Percentiles rank a stretch among this genome's conserved stretches.
These are phyloP conservation scores for Brassica cretica DNA, from an alignment of 345 rosid genomes.

Conservation along the genomic window DNA sequence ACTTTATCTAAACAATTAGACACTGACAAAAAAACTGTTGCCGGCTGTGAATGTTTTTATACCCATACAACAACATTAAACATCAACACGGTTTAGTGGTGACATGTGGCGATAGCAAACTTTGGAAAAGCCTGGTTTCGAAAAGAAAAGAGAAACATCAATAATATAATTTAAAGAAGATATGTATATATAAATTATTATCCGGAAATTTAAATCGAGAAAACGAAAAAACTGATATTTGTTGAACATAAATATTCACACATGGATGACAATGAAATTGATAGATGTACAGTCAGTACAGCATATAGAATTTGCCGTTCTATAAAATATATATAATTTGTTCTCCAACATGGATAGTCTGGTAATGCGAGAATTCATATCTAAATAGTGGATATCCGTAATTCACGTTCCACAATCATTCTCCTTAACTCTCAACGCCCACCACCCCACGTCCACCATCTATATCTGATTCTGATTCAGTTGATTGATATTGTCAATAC, in stretches of 20 bases:
- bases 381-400: background rate
- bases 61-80: background rate
- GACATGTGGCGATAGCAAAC: conserved; percentile 36
- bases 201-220: background rate
- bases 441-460: background rate
- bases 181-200: background rate
- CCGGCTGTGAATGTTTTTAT: too few species aligned
- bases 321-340: background rate
- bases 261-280: background rate
- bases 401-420: background rate
- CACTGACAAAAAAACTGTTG: background rate
- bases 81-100: conserved; percentile 26
- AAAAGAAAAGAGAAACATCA: background rate
- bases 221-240: background rate
- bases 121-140: conserved; percentile 37
- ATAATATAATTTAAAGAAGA: background rate
- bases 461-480: background rate
- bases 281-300: background rate
- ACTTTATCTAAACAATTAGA: too few species aligned
- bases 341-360: background rate
- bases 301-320: background rate
- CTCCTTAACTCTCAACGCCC: background rate
- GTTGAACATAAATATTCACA: background rate
- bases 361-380: background rate
- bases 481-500: background rate